Percentiles rank a stretch among this genome's conserved stretches.
Evolutionary conservation across 108 stramenopile genomes (phyloP).

Genomic region (Tribonema minus): DNA sequence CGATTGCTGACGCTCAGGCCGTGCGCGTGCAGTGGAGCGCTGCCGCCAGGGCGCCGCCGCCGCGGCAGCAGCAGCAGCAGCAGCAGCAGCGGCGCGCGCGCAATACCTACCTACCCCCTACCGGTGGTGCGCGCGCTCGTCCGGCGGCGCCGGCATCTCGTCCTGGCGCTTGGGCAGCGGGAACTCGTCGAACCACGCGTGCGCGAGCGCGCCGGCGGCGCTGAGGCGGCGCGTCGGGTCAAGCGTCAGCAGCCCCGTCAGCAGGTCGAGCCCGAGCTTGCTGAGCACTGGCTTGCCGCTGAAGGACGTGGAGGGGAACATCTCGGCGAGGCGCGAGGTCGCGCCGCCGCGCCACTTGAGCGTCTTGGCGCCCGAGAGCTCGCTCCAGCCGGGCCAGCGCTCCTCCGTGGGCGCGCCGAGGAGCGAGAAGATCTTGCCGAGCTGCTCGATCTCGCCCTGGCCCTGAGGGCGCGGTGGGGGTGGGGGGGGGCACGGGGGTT

Average conservation of each 20-base stretch:
- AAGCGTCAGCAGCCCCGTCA: slow-evolving; percentile 48
- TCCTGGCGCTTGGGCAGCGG: slow-evolving; percentile 19
- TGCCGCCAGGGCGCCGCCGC: too few relatives aligned
- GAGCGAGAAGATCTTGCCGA: slow-evolving; percentile 25
- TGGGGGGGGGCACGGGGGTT: not conserved
- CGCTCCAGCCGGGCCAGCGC: slow-evolving; percentile 40
- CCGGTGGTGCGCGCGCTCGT: too few relatives aligned
- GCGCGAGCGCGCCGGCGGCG: slow-evolving; percentile 38
- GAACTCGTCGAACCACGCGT: slow-evolving; percentile 42
- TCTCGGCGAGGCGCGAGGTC: not conserved
- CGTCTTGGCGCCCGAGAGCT: slow-evolving; percentile 11
- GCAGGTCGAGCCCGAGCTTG: slow-evolving; percentile 37
- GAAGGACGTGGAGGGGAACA: slow-evolving; percentile 19
- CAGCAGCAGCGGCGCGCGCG: too few relatives aligned
- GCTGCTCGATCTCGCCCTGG: slow-evolving; percentile 38
- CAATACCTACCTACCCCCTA: too few relatives aligned
- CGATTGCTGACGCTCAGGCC: too few relatives aligned
- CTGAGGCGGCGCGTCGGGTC: slow-evolving; percentile 37
- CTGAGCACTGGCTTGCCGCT: slow-evolving; percentile 26
- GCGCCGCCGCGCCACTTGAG: not conserved
- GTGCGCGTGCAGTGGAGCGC: too few relatives aligned
- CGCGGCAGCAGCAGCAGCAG: too few relatives aligned
- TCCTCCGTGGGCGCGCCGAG: slow-evolving; percentile 39
- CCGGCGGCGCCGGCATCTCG: slow-evolving; percentile 21
- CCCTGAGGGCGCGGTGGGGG: slow-evolving; percentile 1